phyloP scores from a whole-genome alignment of 1,284 basidiomycete species.

The Wolfiporia cocos region DNA sequence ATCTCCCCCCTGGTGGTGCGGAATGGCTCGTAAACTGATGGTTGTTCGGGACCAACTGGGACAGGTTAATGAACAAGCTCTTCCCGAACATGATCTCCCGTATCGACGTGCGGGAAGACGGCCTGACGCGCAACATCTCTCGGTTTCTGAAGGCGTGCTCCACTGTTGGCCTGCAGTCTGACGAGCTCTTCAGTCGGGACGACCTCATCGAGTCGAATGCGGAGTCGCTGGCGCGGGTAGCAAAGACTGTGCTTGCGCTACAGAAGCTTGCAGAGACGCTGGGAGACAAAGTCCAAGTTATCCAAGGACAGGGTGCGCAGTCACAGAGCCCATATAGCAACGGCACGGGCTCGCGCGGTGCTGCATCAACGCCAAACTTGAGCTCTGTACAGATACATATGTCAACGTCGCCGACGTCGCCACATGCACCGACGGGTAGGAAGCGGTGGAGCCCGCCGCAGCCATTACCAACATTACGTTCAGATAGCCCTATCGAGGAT shows the following conservation, averaged over 20 bases:
- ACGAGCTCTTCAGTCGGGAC: slow-evolving; percentile 63
- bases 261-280: slow-evolving; percentile 55
- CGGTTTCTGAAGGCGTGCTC: slow-evolving; percentile 70
- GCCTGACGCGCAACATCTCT: slow-evolving; percentile 61
- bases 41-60: too few species aligned
- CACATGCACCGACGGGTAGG: slow-evolving; percentile 23
- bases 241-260: slow-evolving; percentile 60
- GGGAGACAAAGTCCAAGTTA: slow-evolving; percentile 30
- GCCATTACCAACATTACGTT: slow-evolving; percentile 45
- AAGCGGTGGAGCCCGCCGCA: slow-evolving; percentile 51
- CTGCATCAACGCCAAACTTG: slow-evolving; percentile 63
- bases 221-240: slow-evolving; percentile 60
- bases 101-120: slow-evolving; percentile 64
- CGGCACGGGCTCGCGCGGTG: slow-evolving; percentile 30
- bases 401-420: slow-evolving; percentile 22
- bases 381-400: slow-evolving; percentile 22
- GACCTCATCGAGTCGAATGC: slow-evolving; percentile 58
- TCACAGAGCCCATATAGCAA: slow-evolving; percentile 26
- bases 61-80: slow-evolving; percentile 73
- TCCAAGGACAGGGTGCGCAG: slow-evolving; percentile 29
- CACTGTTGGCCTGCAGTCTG: slow-evolving; percentile 51
- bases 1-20: slow-evolving; percentile 11
- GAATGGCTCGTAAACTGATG: too few species aligned
- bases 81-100: slow-evolving; percentile 53
- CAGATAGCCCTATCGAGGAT: slow-evolving; percentile 38